These are phyloP conservation scores for Russula vinacea DNA, from an alignment of 768 basidiomycete species.

Conservation along the genomic window DNA sequence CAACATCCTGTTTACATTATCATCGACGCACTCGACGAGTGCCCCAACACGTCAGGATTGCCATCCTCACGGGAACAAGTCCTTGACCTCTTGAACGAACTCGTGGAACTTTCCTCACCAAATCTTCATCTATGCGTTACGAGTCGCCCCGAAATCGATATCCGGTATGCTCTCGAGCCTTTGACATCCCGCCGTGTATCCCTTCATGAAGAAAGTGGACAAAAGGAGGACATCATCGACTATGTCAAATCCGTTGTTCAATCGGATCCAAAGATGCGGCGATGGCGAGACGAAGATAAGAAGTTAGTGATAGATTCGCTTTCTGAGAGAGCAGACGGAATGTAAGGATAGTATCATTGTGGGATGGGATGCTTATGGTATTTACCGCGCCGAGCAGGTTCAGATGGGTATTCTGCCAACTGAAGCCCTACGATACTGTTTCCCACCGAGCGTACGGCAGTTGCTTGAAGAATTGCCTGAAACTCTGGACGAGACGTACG, in stretches of 20 bases:
- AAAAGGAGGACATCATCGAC: not conserved
- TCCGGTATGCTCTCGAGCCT: not conserved
- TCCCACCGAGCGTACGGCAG: not conserved
- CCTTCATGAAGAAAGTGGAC: slow-evolving; percentile 7
- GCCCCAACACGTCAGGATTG: not conserved
- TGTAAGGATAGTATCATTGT: not conserved
- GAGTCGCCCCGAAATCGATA: slow-evolving; percentile 4
- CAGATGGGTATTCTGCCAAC: not conserved
- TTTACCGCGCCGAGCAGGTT: not conserved
- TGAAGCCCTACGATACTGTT: slow-evolving; percentile 1
- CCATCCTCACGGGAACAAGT: slow-evolving; percentile 2
- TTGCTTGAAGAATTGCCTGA: slow-evolving; percentile 5
- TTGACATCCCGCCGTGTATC: not conserved
- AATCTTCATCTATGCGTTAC: slow-evolving; percentile 10
- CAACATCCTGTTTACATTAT: not conserved
- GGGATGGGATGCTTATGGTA: not conserved
- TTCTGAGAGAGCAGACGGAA: not conserved
- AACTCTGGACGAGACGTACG: slow-evolving; percentile 5
- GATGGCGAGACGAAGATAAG: slow-evolving; percentile 1
- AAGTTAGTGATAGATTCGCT: not conserved
- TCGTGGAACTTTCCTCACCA: not conserved
- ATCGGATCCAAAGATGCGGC: not conserved
- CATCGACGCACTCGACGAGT: slow-evolving; percentile 4
- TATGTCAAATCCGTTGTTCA: not conserved
- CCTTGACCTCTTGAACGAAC: not conserved